Conservation (phyloP, 768 basidiomycete species). For the Panaeolus papilionaceus region DNA sequence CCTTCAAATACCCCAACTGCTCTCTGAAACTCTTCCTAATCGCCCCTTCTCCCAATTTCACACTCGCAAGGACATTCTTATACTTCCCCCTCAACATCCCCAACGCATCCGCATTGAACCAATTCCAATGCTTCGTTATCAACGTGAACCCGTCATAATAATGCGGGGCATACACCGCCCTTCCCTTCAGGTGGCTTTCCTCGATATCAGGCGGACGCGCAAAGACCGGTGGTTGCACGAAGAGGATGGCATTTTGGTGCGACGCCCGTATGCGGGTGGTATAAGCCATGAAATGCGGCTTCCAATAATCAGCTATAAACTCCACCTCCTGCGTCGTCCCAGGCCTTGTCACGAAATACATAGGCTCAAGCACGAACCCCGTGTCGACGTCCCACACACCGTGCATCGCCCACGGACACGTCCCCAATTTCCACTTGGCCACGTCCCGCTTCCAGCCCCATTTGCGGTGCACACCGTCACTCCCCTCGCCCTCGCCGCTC, state of each 20-base stretch:
- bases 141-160: slow-evolving; percentile 97
- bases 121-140: slow-evolving; percentile 91
- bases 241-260: slow-evolving; percentile 87
- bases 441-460: slow-evolving; percentile 88
- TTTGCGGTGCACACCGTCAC: slow-evolving; percentile 59
- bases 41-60: slow-evolving; percentile 81
- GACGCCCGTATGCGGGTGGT: slow-evolving; percentile 60
- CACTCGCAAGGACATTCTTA: slow-evolving; percentile 40
- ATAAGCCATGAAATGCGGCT: slow-evolving; percentile 68
- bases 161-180: slow-evolving; percentile 78
- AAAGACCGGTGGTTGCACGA: slow-evolving; percentile 93
- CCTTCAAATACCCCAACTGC: slow-evolving; percentile 81
- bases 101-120: slow-evolving; percentile 95
- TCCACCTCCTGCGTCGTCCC: slow-evolving; percentile 45
- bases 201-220: slow-evolving; percentile 71
- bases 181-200: slow-evolving; percentile 62
- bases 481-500: slow-evolving; percentile 29
- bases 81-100: slow-evolving; percentile 91
- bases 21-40: slow-evolving; percentile 84
- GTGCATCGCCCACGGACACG: slow-evolving; percentile 87
- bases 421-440: slow-evolving; percentile 72
- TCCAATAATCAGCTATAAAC: slow-evolving; percentile 84
- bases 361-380: slow-evolving; percentile 67
- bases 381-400: slow-evolving; percentile 86
- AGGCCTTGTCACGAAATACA: slow-evolving; percentile 68